These are phyloP conservation scores for Lichtheimia ramosa DNA, from an alignment of 371 early-diverging fungal genomes.

Conservation along the genomic window DNA sequence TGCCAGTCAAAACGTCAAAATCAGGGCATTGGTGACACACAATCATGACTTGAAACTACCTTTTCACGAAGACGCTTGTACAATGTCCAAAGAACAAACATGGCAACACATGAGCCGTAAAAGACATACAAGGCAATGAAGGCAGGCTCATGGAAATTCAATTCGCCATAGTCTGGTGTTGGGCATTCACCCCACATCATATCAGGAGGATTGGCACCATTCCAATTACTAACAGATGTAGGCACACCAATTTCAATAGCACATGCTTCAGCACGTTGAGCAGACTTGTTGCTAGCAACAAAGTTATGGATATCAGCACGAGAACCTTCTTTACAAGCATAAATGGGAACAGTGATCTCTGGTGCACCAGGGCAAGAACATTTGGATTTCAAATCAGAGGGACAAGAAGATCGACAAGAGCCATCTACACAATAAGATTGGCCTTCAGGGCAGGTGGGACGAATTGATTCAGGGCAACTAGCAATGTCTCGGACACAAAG, in stretches of 20 bases:
- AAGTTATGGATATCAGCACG: conserved; percentile 42
- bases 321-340: conserved; percentile 13
- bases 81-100: conserved; percentile 52
- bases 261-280: conserved; percentile 30
- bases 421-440: conserved; percentile 54
- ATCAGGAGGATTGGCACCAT: conserved; percentile 12
- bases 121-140: conserved; percentile 54
- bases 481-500: conserved; percentile 50
- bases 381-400: conserved; percentile 26
- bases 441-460: conserved; percentile 42
- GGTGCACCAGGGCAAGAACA: conserved; percentile 49
- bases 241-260: conserved; percentile 25
- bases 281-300: conserved; percentile 35
- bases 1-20: too few relatives aligned
- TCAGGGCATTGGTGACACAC: too few relatives aligned
- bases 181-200: conserved; percentile 61
- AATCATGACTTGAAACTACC: conserved; percentile 7
- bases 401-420: conserved; percentile 36
- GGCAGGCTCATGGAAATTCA: conserved; percentile 39
- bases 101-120: conserved; percentile 58
- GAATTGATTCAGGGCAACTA: conserved; percentile 33
- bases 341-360: conserved; percentile 12
- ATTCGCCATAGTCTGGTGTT: conserved; percentile 37
- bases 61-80: conserved; percentile 57
- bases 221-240: conserved; percentile 24